Evolutionary conservation across 2,329 filamentous ascomycete species (phyloP).

Genomic region (Aurifilum marmelostoma): DNA sequence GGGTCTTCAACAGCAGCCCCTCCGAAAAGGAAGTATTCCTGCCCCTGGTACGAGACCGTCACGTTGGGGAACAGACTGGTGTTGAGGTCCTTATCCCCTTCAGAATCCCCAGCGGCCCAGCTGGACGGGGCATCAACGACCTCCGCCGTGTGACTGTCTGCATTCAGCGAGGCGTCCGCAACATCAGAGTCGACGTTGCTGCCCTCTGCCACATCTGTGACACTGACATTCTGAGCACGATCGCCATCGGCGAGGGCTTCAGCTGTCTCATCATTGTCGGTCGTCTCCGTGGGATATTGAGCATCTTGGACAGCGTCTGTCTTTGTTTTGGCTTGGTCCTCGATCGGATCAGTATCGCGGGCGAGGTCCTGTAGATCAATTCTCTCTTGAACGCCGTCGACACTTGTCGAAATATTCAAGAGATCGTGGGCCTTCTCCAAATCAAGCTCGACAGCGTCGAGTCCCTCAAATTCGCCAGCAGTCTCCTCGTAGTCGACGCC

Average conservation of each 20-base stretch:
- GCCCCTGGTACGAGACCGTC: constrained; percentile 38
- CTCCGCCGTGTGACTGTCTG: background rate
- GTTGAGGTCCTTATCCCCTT: constrained; percentile 10
- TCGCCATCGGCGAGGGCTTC: constrained; percentile 20
- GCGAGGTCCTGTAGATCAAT: background rate
- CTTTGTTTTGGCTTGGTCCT: constrained; percentile 24
- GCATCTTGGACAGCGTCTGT: constrained; percentile 6
- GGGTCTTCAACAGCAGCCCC: constrained; percentile 42
- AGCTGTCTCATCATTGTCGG: constrained; percentile 23
- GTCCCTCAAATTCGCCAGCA: constrained; percentile 8
- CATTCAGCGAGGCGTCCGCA: background rate
- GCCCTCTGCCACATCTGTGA: constrained; percentile 16
- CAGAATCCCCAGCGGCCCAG: constrained; percentile 26
- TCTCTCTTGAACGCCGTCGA: constrained; percentile 10
- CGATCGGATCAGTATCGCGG: constrained; percentile 1
- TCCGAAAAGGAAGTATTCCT: constrained; percentile 40
- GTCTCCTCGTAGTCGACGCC: constrained; percentile 43
- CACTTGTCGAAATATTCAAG: constrained; percentile 11
- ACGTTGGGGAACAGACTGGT: constrained; percentile 34
- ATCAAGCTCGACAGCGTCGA: constrained; percentile 27
- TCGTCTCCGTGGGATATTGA: background rate
- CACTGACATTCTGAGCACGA: constrained; percentile 24
- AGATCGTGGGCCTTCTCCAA: constrained; percentile 19
- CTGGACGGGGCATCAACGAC: constrained; percentile 12
- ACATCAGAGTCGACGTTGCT: background rate